These are phyloP conservation scores for Sarocladium strictum DNA, from an alignment of 2,329 filamentous ascomycete species.

Conservation along the genomic window DNA sequence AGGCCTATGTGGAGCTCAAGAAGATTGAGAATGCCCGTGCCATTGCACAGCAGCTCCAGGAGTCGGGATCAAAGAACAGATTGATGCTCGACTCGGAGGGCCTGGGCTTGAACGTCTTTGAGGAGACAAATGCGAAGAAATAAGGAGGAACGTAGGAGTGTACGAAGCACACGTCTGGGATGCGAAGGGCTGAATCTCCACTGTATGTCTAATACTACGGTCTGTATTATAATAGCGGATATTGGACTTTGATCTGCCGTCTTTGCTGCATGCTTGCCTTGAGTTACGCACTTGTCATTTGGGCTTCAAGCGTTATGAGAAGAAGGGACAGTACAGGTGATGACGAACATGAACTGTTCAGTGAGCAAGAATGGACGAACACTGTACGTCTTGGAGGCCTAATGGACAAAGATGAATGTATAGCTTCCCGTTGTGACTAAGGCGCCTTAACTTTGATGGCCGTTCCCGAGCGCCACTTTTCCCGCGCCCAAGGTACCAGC, in stretches of 20 bases:
- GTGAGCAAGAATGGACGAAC: not conserved
- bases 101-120: slow-evolving; percentile 81
- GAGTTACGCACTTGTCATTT: no score
- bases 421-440: no score
- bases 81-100: slow-evolving; percentile 89
- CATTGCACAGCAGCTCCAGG: slow-evolving; percentile 84
- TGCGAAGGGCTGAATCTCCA: slow-evolving; percentile 23
- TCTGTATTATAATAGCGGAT: slow-evolving; percentile 10
- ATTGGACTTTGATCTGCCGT: slow-evolving; percentile 8
- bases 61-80: slow-evolving; percentile 82
- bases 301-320: no score
- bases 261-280: no score
- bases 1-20: slow-evolving; percentile 92
- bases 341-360: not conserved
- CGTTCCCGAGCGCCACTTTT: slow-evolving; percentile 2
- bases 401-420: no score
- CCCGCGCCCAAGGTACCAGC: not conserved
- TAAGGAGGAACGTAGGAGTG: not conserved
- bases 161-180: not conserved
- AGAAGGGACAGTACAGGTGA: not conserved
- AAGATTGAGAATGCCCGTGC: slow-evolving; percentile 94
- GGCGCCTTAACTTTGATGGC: no score
- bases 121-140: slow-evolving; percentile 37
- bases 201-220: slow-evolving; percentile 28
- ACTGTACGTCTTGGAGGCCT: no score